A percentile compares a stretch with the other conserved stretches of the same genome.
Evolutionary conservation across 192 early-diverging fungal genomes (phyloP).

Genomic region (Pilaira anomala): DNA sequence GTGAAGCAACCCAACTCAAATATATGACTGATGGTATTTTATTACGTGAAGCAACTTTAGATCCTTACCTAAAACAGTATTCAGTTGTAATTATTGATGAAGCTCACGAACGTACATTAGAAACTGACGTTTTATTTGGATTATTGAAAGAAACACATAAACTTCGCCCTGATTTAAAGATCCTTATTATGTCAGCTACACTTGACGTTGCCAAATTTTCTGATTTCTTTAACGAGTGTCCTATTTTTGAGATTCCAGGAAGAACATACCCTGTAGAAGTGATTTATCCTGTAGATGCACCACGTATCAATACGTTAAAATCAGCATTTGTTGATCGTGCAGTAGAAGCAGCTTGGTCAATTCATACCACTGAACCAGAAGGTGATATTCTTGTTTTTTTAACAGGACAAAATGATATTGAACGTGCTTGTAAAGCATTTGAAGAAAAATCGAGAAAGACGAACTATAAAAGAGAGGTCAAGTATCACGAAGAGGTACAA

Average conservation of each 20-base stretch:
- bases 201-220: constrained; percentile 79
- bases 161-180: constrained; percentile 77
- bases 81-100: constrained; percentile 94
- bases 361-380: constrained; percentile 73
- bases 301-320: constrained; percentile 60
- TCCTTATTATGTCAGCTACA: constrained; percentile 82
- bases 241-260: constrained; percentile 76
- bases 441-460: constrained; percentile 42
- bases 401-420: constrained; percentile 96
- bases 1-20: constrained; percentile 77
- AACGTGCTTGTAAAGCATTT: constrained; percentile 66
- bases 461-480: constrained; percentile 47
- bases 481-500: constrained; percentile 41
- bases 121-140: constrained; percentile 93
- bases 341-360: constrained; percentile 73
- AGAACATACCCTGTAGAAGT: constrained; percentile 56
- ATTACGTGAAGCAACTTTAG: constrained; percentile 81
- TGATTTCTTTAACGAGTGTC: constrained; percentile 75
- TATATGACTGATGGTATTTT: constrained; percentile 99
- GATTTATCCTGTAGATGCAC: constrained; percentile 43
- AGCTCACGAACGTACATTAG: constrained; percentile 91
- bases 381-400: constrained; percentile 95
- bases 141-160: constrained; percentile 75
- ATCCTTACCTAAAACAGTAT: constrained; percentile 82
- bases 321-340: constrained; percentile 70